Base-by-base conservation (phyloP, 306 rosid genomes). In the Acacia crassicarpa region DNA sequence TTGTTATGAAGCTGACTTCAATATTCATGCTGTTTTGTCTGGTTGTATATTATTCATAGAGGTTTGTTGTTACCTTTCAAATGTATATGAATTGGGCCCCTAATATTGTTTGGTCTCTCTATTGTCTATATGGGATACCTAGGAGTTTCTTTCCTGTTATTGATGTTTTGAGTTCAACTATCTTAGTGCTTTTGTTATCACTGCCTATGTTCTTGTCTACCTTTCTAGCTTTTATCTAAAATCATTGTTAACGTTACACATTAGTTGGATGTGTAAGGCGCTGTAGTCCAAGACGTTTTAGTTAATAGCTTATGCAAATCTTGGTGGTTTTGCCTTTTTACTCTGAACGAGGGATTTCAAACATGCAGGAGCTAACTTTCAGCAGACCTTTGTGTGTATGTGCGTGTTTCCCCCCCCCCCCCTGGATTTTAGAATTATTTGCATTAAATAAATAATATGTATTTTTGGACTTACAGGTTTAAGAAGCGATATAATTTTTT, bases 401-500 rank as follows among this genome's bases (percentile, higher is more conserved):
- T 30, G 32, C 2, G 32, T 2, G 32, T 30, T 30, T 0, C 40
- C 40, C 40, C 40, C 40, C 40, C 6, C 5, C 35, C 35, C 35
- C 35, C 35, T 11, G 19, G 13, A 16, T 27, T 5, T 46, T 75
- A 62, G 27, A 67, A 65, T 16, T 67, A 27, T 77, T 54, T 48
- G 43, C 68, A 58, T 72, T 23, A 40, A 10, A 56, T 2, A 56
- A n/a, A 62, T 27, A 11, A 25, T 62, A 5, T 74, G 16, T 20
- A 9, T 79, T 10, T 45, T 72, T 83, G 72, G 77, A 78, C 82
- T 88, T 78, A 75, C 93, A 93, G 98, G 89, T 90, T 87, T 83
- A 95, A 85, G 86, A 90, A 91, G 87, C 88, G 95, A 86, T 93
- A 88, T 68, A 75, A 67, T 81, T 95, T 95, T 80, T 84, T 90